Evolutionary conservation across 1,139 yeast species (phyloP).

Genomic region (Yamadazyma oceani): DNA sequence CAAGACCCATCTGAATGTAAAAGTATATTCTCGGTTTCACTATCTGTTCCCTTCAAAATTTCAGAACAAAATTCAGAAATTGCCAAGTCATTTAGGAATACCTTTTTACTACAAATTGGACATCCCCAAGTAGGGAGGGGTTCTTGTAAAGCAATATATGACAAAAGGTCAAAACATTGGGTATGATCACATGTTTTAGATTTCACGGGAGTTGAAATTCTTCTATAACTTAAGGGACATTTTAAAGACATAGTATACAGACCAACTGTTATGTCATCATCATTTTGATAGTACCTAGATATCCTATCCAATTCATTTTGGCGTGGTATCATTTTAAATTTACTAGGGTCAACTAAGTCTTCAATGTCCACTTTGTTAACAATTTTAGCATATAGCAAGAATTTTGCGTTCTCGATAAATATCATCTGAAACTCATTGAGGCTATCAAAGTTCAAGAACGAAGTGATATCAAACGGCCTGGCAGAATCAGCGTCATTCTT

Average conservation of each 20-base stretch:
- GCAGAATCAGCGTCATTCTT: constrained; percentile 65
- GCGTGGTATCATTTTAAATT: constrained; percentile 5
- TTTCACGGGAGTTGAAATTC: constrained; percentile 61
- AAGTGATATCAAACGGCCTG: constrained; percentile 64
- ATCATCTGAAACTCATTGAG: constrained; percentile 47
- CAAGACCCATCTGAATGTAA: constrained; percentile 61
- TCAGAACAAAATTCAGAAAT: constrained; percentile 61
- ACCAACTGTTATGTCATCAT: constrained; percentile 58
- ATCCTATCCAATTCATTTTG: constrained; percentile 25
- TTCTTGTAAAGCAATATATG: constrained; percentile 58
- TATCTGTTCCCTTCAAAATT: constrained; percentile 42
- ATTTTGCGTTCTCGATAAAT: constrained; percentile 51
- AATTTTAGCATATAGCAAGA: constrained; percentile 51
- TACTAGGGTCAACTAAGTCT: constrained; percentile 24
- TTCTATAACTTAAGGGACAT: constrained; percentile 65
- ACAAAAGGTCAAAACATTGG: constrained; percentile 70
- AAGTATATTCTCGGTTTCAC: constrained; percentile 53
- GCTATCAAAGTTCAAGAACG: constrained; percentile 29
- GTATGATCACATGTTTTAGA: constrained; percentile 62
- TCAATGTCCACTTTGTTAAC: constrained; percentile 50
- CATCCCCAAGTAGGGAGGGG: constrained; percentile 69
- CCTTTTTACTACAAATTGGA: constrained; percentile 55
- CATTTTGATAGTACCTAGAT: constrained; percentile 34
- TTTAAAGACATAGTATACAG: constrained; percentile 56
- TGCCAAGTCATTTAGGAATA: constrained; percentile 53